phyloP scores from a whole-genome alignment of 352 stramenopile species.

The Pythium rhizo-oryzae region DNA sequence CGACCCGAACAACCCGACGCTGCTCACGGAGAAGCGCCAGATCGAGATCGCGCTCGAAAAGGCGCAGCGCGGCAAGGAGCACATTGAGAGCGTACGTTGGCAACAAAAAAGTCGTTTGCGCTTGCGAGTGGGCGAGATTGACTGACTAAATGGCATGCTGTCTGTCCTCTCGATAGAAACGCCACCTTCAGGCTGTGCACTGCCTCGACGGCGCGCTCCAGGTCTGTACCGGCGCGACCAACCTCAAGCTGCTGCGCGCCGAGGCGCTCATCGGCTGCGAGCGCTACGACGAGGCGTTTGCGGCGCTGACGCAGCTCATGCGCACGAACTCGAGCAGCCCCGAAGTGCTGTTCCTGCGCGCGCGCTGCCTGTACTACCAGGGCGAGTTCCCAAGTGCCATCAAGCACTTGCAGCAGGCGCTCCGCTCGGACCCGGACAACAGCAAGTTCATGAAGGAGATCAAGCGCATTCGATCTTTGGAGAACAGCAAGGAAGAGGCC shows the following conservation, averaged over 20 bases:
- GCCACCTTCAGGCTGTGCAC: conserved; percentile 67
- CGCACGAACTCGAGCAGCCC: conserved; percentile 79
- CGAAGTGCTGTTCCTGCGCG: conserved; percentile 87
- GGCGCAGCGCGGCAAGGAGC: conserved; percentile 66
- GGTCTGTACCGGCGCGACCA: conserved; percentile 67
- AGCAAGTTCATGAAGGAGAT: conserved; percentile 86
- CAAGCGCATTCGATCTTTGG: conserved; percentile 84
- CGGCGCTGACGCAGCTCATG: conserved; percentile 82
- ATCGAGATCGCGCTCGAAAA: conserved; percentile 86
- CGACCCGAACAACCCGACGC: conserved; percentile 78
- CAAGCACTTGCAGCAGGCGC: conserved; percentile 92
- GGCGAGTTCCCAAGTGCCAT: conserved; percentile 93
- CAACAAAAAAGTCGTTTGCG: too few species aligned
- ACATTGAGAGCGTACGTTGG: conserved; percentile 66
- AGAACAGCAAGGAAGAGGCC: conserved; percentile 88
- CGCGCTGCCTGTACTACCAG: conserved; percentile 91
- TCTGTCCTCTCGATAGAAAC: conserved; percentile 34
- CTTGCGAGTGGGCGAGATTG: neutral
- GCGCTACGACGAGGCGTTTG: conserved; percentile 84
- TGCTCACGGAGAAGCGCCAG: conserved; percentile 75
- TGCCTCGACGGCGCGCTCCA: conserved; percentile 74
- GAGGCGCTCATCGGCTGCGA: conserved; percentile 80
- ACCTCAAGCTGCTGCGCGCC: conserved; percentile 70
- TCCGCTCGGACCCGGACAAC: conserved; percentile 92
- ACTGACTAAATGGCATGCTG: neutral